Evolutionary conservation across 2,329 filamentous ascomycete genomes (phyloP).

Genomic region (Aspergillus tamarii): DNA sequence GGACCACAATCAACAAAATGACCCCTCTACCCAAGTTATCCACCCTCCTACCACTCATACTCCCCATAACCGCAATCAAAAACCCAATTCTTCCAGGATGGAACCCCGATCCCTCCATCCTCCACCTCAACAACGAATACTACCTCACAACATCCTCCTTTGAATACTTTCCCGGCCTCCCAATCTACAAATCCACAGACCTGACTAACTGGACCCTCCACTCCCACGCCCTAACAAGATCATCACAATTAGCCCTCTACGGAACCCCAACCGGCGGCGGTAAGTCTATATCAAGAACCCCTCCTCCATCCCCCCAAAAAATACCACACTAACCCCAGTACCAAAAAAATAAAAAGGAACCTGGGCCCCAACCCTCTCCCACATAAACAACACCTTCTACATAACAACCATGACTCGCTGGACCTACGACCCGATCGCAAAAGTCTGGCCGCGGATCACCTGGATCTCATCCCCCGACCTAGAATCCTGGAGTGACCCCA

Average conservation of each 20-base stretch:
- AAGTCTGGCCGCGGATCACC: background rate
- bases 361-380: conserved; percentile 8
- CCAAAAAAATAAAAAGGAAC: background rate
- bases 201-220: conserved; percentile 6
- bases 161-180: conserved; percentile 7
- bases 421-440: conserved; percentile 5
- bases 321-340: background rate
- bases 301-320: background rate
- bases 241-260: background rate
- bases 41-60: background rate
- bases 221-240: conserved; percentile 1
- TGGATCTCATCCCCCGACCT: conserved; percentile 11
- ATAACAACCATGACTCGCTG: conserved; percentile 6
- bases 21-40: background rate
- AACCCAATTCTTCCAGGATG: conserved; percentile 5
- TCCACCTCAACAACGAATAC: conserved; percentile 4
- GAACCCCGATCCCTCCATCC: conserved; percentile 8
- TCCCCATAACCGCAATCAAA: background rate
- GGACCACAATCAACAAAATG: background rate
- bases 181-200: conserved; percentile 12
- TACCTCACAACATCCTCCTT: conserved; percentile 11
- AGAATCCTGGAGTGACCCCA: conserved; percentile 7
- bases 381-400: conserved; percentile 10
- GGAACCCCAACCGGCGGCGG: background rate
- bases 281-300: background rate